Percentiles rank a stretch among this genome's conserved stretches.
Conservation (phyloP, 1,284 basidiomycete species). For the Schizophyllum commune region DNA sequence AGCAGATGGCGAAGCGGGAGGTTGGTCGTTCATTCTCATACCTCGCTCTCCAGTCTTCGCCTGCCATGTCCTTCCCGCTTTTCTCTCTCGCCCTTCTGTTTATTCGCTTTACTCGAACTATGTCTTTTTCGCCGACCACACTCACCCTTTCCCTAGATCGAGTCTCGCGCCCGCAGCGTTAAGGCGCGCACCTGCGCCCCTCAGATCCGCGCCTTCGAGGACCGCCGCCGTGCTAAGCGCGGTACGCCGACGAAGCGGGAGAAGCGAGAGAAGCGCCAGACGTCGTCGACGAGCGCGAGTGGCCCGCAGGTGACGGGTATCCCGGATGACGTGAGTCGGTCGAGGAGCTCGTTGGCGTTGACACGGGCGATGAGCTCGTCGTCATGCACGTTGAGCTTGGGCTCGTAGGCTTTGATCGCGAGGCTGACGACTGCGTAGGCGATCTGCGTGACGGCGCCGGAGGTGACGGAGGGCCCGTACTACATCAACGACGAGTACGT, state of each 20-base stretch:
- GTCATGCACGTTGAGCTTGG: too few relatives aligned
- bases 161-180: neutral
- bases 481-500: constrained; percentile 38
- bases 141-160: neutral
- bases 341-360: too few relatives aligned
- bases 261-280: neutral
- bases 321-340: neutral
- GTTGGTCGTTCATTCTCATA: neutral
- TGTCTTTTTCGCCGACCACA: neutral
- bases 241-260: neutral
- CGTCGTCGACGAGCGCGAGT: neutral
- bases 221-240: neutral
- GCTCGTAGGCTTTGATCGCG: too few relatives aligned
- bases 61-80: neutral
- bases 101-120: too few relatives aligned
- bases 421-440: neutral
- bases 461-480: constrained; percentile 18
- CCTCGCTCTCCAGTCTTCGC: neutral
- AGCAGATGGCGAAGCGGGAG: neutral
- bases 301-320: neutral
- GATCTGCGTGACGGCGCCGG: constrained; percentile 12
- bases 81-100: neutral
- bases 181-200: neutral
- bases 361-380: too few relatives aligned
- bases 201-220: neutral